phyloP scores from a whole-genome alignment of 331 rosid species.

The Cydonia oblonga region DNA sequence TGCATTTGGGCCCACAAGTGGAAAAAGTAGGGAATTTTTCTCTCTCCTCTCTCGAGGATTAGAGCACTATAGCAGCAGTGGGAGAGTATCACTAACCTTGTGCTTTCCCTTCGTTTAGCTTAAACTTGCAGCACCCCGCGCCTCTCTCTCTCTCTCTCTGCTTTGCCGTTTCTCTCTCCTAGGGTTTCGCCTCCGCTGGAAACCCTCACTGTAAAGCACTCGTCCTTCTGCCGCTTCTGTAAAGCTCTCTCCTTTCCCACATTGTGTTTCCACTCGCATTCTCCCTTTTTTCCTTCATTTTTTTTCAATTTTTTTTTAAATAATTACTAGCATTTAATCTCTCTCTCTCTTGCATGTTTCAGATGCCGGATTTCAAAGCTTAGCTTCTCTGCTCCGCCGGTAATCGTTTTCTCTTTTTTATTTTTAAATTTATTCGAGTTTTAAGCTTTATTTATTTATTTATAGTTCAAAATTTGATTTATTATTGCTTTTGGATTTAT shows the following conservation, averaged over 20 bases:
- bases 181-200: constrained; percentile 14
- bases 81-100: too few species aligned
- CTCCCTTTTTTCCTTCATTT: neutral
- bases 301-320: neutral
- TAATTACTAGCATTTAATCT: neutral
- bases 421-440: neutral
- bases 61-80: neutral
- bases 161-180: constrained; percentile 10
- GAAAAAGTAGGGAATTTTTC: neutral
- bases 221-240: neutral
- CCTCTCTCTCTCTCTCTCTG: neutral
- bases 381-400: neutral
- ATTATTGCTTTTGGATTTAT: too few species aligned
- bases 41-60: neutral
- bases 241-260: neutral
- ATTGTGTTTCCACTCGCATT: neutral
- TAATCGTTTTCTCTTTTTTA: neutral
- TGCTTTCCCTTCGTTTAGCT: constrained; percentile 10
- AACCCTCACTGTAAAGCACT: neutral
- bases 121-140: constrained; percentile 22
- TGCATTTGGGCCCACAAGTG: constrained; percentile 6
- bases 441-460: neutral
- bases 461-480: neutral
- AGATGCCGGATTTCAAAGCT: constrained; percentile 1
- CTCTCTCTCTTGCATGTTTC: neutral